Evolutionary conservation across 1,284 basidiomycete genomes (phyloP), one percentile per base, ranked within the genome.

Genomic region (Hemileia vastatrix): DNA sequence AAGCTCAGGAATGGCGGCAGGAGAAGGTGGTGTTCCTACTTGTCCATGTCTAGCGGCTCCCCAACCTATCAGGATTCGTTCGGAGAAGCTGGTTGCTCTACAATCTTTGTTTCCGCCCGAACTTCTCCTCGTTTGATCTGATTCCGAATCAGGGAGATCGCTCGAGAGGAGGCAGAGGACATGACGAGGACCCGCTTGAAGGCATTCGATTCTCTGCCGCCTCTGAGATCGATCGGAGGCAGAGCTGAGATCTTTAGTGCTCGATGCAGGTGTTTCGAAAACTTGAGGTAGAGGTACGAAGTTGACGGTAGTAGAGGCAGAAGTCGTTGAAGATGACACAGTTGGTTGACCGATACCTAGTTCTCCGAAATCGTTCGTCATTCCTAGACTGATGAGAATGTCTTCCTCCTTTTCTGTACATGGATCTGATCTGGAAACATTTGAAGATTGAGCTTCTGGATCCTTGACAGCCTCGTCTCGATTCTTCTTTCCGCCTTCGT

Each of bases 41-140:
- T 54, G 52, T 6, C 52, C 52, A 43, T 54, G 52, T 32, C 31
- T 54, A 11, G 18, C 52, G 11, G 52, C 15, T 21, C 52, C 52
- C 52, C 52, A 54, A 8, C 52, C 52, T 11, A 54, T 11, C 6
- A 54, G 53, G 2, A 36, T 40, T 27, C 27, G 27, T 27, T 27
- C 27, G 27, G 27, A 27, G 27, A 27, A 27, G 27, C 27, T 27
- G 27, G 27, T 27, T 27, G 27, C 27, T 27, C 27, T 27, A 27
- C 27, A 27, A 27, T 27, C 27, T 27, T 27, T 27, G 27, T 27
- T 27, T 27, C 27, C 27, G 27, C 27, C 27, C 27, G 27, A 27
- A 27, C 27, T 27, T 27, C 27, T 27, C 27, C 27, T 27, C 27
- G 27, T 27, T 27, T 27, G 27, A 27, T 27, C 27, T 27, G 27